These are phyloP conservation scores for Metschnikowia chrysomelidarum DNA, from an alignment of 805 yeast genomes.

Conservation along the genomic window DNA sequence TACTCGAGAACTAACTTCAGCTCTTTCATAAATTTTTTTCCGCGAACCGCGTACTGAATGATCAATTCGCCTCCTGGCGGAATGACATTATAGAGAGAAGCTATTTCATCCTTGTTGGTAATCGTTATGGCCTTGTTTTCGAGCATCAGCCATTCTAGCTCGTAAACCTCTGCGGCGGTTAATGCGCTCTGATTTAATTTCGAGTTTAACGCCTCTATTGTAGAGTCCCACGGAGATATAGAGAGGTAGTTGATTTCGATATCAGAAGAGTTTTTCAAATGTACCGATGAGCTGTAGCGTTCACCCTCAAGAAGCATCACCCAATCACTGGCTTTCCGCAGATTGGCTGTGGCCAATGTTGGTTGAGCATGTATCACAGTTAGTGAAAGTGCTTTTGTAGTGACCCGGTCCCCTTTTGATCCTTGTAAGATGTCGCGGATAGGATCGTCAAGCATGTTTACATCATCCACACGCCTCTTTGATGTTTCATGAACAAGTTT, in stretches of 20 bases:
- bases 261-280: slow-evolving; percentile 55
- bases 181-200: slow-evolving; percentile 37
- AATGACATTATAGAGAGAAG: slow-evolving; percentile 37
- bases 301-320: slow-evolving; percentile 82
- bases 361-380: slow-evolving; percentile 57
- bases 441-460: slow-evolving; percentile 16
- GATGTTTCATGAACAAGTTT: slow-evolving; percentile 9
- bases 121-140: slow-evolving; percentile 57
- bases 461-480: neutral
- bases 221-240: slow-evolving; percentile 70
- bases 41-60: slow-evolving; percentile 58
- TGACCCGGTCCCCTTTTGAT: slow-evolving; percentile 18
- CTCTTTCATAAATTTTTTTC: slow-evolving; percentile 70
- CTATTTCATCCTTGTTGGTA: slow-evolving; percentile 43
- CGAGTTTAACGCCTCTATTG: slow-evolving; percentile 60
- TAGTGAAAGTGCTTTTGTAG: slow-evolving; percentile 22
- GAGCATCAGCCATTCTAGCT: slow-evolving; percentile 66
- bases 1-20: slow-evolving; percentile 68
- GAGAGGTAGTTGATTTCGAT: slow-evolving; percentile 56
- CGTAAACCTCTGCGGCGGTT: slow-evolving; percentile 65
- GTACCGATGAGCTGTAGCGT: slow-evolving; percentile 46
- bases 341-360: slow-evolving; percentile 47
- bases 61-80: slow-evolving; percentile 39
- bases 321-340: slow-evolving; percentile 61
- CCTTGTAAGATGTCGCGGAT: slow-evolving; percentile 27